Evolutionary conservation across 345 rosid species (phyloP), one percentile per base, ranked within the genome.

Genomic region (Salix purpurea): DNA sequence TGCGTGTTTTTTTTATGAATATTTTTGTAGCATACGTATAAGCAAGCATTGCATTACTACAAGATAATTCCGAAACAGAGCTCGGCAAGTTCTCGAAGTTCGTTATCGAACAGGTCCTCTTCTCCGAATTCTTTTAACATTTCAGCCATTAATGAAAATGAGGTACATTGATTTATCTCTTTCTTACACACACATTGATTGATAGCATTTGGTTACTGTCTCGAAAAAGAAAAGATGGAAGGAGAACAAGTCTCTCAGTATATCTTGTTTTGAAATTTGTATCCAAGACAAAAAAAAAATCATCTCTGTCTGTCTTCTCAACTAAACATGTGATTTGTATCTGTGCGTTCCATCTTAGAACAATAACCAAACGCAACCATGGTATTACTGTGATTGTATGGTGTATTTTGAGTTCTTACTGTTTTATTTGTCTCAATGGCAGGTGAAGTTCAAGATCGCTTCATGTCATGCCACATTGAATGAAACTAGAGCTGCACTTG

Each of bases 381-480:
- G 46, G 46, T 65, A 13, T 23, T 26, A 14, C 30, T 16, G 30
- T 60, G 28, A 42, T 46, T 54, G 61, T 36, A 65, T 67, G 56
- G 40, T 74, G 50, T 21, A 9, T 23, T 50, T 30, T 61, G 48
- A 32, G 19, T 40, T 40, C 65, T 79, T 50, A 19, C 39, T 32
- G 52, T 37, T 39, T 21, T 9, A 7, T 50, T 24, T 26, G 50
- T 30, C 14, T 72, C 24, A 23, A 60, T 73, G 61, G 60, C 82
- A 96, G 99, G 97, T 96, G 84, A 92, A 87, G 80, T 92, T 92
- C 87, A 96, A 94, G 88, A 88, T 96, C 79, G 99, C 99, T 7
- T 91, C 97, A n/a, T 93, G 95, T 78, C 91, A 88, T 78, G 86
- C 86, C 84, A 85, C 93, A 40, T 83, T 96, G 40, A 85, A 76